phyloP scores from a whole-genome alignment of 495 filamentous ascomycete genomes.

The Neurospora intermedia region DNA sequence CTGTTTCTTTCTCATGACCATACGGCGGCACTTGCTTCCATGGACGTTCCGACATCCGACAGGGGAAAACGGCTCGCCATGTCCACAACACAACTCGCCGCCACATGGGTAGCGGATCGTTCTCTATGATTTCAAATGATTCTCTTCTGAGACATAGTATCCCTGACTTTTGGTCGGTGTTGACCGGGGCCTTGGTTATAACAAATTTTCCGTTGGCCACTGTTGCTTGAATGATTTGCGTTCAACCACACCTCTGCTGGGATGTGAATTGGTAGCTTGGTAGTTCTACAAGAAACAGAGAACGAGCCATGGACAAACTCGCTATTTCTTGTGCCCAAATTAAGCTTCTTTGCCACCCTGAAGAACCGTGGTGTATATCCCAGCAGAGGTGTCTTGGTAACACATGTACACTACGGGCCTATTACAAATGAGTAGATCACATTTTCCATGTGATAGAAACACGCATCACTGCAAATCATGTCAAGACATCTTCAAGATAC shows the following conservation, averaged over 20 bases:
- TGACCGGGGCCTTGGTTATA: background rate
- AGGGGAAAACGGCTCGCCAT: background rate
- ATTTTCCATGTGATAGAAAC: background rate
- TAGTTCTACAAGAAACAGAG: too few relatives aligned
- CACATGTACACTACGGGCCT: too few relatives aligned
- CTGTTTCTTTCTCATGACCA: background rate
- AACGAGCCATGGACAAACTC: too few relatives aligned
- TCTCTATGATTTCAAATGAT: background rate
- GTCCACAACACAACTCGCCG: background rate
- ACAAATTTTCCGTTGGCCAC: background rate
- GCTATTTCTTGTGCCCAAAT: too few relatives aligned
- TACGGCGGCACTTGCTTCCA: background rate
- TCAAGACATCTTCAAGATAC: background rate
- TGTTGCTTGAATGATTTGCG: background rate
- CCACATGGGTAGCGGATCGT: background rate
- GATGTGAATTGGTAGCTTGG: too few relatives aligned
- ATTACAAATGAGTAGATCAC: background rate
- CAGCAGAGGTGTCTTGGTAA: background rate
- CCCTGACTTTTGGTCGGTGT: background rate
- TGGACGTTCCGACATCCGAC: background rate
- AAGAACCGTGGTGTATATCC: too few relatives aligned
- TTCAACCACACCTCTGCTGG: background rate
- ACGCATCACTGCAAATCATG: background rate
- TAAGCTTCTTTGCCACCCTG: too few relatives aligned
- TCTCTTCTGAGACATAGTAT: background rate